Evolutionary conservation across 495 filamentous ascomycete genomes (phyloP), one percentile per base, ranked within the genome.

Genomic region (Aspergillus asperescens): DNA sequence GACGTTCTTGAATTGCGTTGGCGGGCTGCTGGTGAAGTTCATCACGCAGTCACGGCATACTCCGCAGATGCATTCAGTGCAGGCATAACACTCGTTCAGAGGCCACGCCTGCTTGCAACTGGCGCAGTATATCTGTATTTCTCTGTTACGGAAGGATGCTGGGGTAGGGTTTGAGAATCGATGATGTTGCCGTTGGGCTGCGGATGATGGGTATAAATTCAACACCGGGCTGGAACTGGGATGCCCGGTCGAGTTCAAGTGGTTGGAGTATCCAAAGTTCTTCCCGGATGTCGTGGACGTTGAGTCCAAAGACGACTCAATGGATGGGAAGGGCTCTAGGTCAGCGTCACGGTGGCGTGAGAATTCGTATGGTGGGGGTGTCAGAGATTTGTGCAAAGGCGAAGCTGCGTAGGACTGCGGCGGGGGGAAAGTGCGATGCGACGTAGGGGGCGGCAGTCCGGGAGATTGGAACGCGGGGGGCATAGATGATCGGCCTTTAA

Each of bases 31-130:
- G 16, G 89, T 85, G 50, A 93, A 78, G 56, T 87, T 82, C 55
- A 87, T 82, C 15, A 95, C 88, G 53, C 90, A 96, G 35, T 87
- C 86, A 47, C 81, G 84, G 62, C 90, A 96, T 41, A 95, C 78
- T 2, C 90, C 90, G 62, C 88, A 93, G 44, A 96, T 95, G 64
- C 90, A 96, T 63, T 95, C 90, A 0, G 90, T 95, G 68, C 90
- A 96, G 10, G 90, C 90, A 62, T 87, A 96, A 25, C 86, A 89
- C 51, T 91, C 85, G 52, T 82, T 83, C 38, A 96, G 67, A 3
- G 85, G 67, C 53, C 84, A 89, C 3, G 86, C 67, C 16, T 83
- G 80, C 54, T 85, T 84, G 63, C 90, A 96, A 15, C 82, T 81
- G 0, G 90, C 87, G 65, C 90, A 96, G 60, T 90, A 95, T 15